These are phyloP conservation scores for Claviceps arundinis DNA, from an alignment of 2,329 filamentous ascomycete genomes.

Conservation along the genomic window DNA sequence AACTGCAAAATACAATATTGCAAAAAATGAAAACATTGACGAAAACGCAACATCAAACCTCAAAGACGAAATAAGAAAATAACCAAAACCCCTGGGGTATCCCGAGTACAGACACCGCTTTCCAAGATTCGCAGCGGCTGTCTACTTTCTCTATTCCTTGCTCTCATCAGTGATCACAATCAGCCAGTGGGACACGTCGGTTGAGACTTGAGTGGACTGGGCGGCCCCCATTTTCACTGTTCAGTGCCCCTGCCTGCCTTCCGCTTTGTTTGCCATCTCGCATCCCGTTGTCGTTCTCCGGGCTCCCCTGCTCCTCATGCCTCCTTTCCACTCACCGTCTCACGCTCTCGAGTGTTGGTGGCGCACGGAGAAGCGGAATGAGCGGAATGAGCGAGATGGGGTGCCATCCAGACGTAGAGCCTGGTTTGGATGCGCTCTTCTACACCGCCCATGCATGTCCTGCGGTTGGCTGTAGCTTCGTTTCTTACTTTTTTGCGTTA, in stretches of 20 bases:
- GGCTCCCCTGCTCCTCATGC: not conserved
- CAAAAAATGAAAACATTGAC: not conserved
- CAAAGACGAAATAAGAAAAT: not conserved
- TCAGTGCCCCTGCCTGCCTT: no score
- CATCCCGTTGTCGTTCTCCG: not conserved
- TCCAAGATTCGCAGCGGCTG: not conserved
- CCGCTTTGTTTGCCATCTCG: not conserved
- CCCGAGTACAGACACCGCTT: conserved; percentile 1
- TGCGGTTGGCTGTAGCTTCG: conserved; percentile 1
- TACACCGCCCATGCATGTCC: not conserved
- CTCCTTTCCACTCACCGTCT: not conserved
- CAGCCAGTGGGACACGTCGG: not conserved
- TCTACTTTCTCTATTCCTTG: not conserved
- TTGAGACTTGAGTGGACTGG: not conserved
- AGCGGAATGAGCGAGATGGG: not conserved
- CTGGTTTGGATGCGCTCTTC: not conserved
- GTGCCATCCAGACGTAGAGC: not conserved
- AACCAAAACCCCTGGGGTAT: conserved; percentile 1
- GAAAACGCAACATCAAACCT: no score
- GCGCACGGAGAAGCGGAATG: not conserved
- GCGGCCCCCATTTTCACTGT: no score
- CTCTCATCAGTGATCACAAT: not conserved
- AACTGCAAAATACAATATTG: no score
- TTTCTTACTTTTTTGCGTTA: not conserved
- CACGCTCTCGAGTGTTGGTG: not conserved